These are phyloP conservation scores for Oryza meridionalis DNA, from an alignment of 176 grass and related monocot species.

Conservation along the genomic window DNA sequence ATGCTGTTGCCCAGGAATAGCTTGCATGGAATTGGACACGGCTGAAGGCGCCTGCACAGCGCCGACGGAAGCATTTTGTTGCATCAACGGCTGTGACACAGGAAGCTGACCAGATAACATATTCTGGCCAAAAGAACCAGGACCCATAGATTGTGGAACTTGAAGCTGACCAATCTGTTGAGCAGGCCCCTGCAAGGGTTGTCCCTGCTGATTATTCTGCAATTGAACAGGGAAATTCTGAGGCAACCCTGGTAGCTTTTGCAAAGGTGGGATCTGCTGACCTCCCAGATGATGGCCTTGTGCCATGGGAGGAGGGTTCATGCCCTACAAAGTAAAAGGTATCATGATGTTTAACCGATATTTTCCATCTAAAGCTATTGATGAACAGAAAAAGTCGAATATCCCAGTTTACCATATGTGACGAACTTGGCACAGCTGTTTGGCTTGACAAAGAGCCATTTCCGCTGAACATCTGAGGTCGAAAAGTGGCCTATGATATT, in stretches of 20 bases:
- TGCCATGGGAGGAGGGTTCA: constrained; percentile 57
- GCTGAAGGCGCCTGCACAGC: constrained; percentile 60
- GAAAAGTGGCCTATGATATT: constrained; percentile 61
- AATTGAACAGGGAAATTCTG: constrained; percentile 68
- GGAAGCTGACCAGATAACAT: constrained; percentile 72
- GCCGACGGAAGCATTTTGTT: constrained; percentile 65
- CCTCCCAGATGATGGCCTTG: constrained; percentile 63
- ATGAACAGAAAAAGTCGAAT: constrained; percentile 18
- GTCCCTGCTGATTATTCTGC: constrained; percentile 65
- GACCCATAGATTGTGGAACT: constrained; percentile 56
- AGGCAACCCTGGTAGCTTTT: constrained; percentile 55
- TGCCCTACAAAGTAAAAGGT: constrained; percentile 57
- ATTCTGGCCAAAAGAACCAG: constrained; percentile 72
- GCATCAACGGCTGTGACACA: constrained; percentile 61
- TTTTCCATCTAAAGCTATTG: constrained; percentile 25
- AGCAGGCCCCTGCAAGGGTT: constrained; percentile 40
- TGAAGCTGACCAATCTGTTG: constrained; percentile 71
- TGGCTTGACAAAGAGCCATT: constrained; percentile 69
- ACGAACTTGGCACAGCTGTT: constrained; percentile 54
- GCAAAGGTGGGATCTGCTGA: constrained; percentile 70
- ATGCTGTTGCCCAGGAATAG: constrained; percentile 60
- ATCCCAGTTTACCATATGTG: constrained; percentile 64
- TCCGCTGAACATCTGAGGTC: constrained; percentile 46
- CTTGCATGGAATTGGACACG: constrained; percentile 59
- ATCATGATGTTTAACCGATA: constrained; percentile 30